These are phyloP conservation scores for Vanilla planifolia DNA, from an alignment of 106 monocot genomes.

Conservation along the genomic window DNA sequence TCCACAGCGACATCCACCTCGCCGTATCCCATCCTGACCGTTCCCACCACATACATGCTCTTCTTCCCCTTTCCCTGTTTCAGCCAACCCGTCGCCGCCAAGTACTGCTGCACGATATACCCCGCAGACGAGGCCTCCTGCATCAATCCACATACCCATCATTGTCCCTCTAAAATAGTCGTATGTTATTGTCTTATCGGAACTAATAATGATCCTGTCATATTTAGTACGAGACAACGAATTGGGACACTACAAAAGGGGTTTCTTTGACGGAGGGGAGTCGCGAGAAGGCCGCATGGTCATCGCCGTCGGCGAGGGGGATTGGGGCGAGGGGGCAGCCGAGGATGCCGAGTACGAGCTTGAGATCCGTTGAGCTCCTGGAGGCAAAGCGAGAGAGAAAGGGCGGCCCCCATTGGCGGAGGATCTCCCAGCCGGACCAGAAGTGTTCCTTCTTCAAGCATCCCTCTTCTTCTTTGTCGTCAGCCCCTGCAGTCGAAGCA, in stretches of 20 bases:
- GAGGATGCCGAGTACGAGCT: slow-evolving; percentile 40
- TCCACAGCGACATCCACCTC: slow-evolving; percentile 16
- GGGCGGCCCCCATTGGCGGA: no score
- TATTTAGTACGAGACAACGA: background rate
- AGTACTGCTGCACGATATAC: slow-evolving; percentile 64
- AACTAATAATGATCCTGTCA: background rate
- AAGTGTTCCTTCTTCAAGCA: slow-evolving; percentile 6
- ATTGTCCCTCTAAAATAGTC: background rate
- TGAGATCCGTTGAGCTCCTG: slow-evolving; percentile 13
- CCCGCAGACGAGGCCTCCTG: slow-evolving; percentile 41
- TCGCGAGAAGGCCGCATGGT: background rate
- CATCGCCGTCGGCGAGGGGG: no score
- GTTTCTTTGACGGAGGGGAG: slow-evolving; percentile 11
- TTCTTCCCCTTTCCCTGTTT: slow-evolving; percentile 20
- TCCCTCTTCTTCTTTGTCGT: slow-evolving; percentile 35
- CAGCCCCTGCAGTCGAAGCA: slow-evolving; percentile 7
- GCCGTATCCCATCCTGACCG: slow-evolving; percentile 24
- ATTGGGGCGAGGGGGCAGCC: slow-evolving; percentile 56
- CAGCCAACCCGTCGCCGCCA: slow-evolving; percentile 45
- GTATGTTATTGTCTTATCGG: background rate
- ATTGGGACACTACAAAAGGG: slow-evolving; percentile 43
- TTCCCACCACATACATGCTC: slow-evolving; percentile 43
- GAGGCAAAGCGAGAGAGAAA: background rate
- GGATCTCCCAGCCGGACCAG: slow-evolving; percentile 3
- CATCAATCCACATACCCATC: background rate